Conservation (phyloP, 371 early-diverging fungal species). For the Rhizopus sp. region DNA sequence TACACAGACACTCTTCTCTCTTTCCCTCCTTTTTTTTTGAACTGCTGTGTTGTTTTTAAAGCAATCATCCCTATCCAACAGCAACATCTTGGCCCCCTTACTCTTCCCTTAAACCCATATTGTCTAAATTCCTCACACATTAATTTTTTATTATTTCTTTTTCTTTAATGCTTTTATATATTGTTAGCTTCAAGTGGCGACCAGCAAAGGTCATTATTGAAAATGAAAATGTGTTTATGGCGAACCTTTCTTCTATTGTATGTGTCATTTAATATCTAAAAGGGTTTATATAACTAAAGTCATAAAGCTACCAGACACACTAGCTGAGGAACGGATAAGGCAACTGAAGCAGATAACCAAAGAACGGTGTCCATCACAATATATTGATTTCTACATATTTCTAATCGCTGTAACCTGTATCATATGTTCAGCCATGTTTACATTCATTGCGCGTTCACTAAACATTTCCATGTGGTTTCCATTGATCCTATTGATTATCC, state of each 20-base stretch:
- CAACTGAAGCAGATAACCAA: conserved; percentile 27
- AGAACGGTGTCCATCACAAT: conserved; percentile 34
- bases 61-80: too few species aligned
- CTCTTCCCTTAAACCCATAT: too few species aligned
- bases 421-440: conserved; percentile 42
- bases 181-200: conserved; percentile 38
- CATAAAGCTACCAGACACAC: conserved; percentile 21
- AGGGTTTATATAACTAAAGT: not conserved
- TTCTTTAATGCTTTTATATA: conserved; percentile 17
- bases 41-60: too few species aligned
- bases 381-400: conserved; percentile 44
- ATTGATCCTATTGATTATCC: conserved; percentile 38
- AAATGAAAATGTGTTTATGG: conserved; percentile 17
- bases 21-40: too few species aligned
- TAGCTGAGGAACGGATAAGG: conserved; percentile 26
- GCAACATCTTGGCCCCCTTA: too few species aligned
- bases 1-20: too few species aligned
- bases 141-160: conserved; percentile 1
- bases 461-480: conserved; percentile 53
- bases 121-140: not conserved
- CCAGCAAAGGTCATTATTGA: conserved; percentile 32
- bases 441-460: conserved; percentile 40
- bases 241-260: conserved; percentile 29
- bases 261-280: conserved; percentile 1
- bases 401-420: conserved; percentile 36